phyloP scores from a whole-genome alignment of 2,329 filamentous ascomycete species.

The Penicillium sp. region DNA sequence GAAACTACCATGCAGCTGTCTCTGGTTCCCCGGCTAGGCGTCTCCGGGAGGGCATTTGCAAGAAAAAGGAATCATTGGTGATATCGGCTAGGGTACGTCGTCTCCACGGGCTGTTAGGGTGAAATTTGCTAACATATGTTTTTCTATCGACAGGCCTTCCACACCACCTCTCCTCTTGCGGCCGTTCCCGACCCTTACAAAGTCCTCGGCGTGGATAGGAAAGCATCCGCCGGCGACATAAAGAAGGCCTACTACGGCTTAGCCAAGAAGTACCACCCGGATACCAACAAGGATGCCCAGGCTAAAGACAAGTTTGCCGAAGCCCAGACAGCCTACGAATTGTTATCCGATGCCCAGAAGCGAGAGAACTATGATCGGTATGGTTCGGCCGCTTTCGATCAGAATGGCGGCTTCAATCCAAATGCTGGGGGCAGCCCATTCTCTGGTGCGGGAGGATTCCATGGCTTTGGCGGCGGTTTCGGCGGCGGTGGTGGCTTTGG shows the following conservation, averaged over 20 bases:
- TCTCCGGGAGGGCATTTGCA: constrained; percentile 21
- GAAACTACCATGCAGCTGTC: constrained; percentile 30
- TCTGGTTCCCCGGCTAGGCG: constrained; percentile 22
- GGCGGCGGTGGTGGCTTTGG: constrained; percentile 44
- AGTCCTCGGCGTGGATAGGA: constrained; percentile 72
- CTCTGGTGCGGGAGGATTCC: constrained; percentile 53
- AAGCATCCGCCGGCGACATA: constrained; percentile 74
- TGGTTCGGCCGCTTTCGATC: constrained; percentile 66
- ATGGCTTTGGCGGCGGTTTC: constrained; percentile 50
- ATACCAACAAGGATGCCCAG: constrained; percentile 90
- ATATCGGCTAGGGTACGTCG: constrained; percentile 28
- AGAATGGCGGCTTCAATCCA: constrained; percentile 67
- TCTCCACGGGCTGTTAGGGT: background rate
- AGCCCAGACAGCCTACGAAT: constrained; percentile 86
- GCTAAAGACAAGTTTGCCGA: constrained; percentile 93
- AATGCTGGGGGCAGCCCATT: constrained; percentile 50
- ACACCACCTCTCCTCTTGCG: constrained; percentile 49
- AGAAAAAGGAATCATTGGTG: constrained; percentile 20
- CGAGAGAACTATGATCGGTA: constrained; percentile 85
- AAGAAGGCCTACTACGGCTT: constrained; percentile 98
- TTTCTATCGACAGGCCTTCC: constrained; percentile 31
- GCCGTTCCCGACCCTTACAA: constrained; percentile 77
- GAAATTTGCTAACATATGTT: background rate
- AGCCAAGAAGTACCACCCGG: constrained; percentile 94
- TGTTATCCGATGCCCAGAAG: constrained; percentile 87